These are phyloP conservation scores for Mortierella sp. DNA, from an alignment of 371 early-diverging fungal species.

Conservation along the genomic window DNA sequence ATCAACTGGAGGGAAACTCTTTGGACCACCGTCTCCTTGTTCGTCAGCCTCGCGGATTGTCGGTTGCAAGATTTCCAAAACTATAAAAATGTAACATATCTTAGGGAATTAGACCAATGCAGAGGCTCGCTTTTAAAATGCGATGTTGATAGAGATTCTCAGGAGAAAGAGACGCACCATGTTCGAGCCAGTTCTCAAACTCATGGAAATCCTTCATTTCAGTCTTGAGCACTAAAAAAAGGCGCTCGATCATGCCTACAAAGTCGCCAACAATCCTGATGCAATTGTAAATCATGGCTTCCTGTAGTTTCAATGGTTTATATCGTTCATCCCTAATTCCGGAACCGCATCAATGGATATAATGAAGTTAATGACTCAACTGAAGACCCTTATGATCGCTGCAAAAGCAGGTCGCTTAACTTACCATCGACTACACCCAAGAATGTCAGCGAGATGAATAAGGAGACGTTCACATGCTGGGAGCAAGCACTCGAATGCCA, in stretches of 20 bases:
- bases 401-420: background rate
- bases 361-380: background rate
- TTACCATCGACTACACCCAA: constrained; percentile 49
- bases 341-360: background rate
- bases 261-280: constrained; percentile 47
- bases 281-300: constrained; percentile 25
- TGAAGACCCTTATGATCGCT: too few species aligned
- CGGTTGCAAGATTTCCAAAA: constrained; percentile 30
- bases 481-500: constrained; percentile 41
- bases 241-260: constrained; percentile 29
- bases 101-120: too few species aligned
- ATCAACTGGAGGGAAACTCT: constrained; percentile 31
- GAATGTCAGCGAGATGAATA: constrained; percentile 37
- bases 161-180: constrained; percentile 23
- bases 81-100: constrained; percentile 2
- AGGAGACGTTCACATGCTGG: constrained; percentile 46
- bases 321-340: constrained; percentile 34
- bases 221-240: constrained; percentile 32
- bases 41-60: constrained; percentile 25
- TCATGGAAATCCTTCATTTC: constrained; percentile 36
- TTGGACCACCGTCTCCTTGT: constrained; percentile 13
- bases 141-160: too few species aligned
- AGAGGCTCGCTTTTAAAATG: background rate
- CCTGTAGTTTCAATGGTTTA: constrained; percentile 18
- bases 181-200: constrained; percentile 51